These are phyloP conservation scores for Recurvomyces mirabilis DNA, from an alignment of 495 filamentous ascomycete species.

Conservation along the genomic window DNA sequence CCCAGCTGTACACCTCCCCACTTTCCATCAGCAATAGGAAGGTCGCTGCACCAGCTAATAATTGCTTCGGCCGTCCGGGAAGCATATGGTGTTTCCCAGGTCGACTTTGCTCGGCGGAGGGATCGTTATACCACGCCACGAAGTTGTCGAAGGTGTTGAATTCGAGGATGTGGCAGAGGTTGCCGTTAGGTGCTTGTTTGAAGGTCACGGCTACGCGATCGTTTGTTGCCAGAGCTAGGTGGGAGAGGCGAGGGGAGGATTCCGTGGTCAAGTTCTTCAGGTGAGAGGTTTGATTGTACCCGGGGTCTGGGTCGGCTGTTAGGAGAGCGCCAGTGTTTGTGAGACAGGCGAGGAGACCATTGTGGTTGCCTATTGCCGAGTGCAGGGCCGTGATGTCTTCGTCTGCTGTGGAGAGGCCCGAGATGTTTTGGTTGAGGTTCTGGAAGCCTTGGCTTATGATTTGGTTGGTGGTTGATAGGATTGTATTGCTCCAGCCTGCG, in stretches of 20 bases:
- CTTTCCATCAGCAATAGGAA: constrained; percentile 41
- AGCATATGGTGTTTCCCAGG: constrained; percentile 12
- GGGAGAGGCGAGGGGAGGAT: not conserved
- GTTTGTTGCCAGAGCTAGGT: constrained; percentile 11
- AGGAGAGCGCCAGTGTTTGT: not conserved
- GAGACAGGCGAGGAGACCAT: constrained; percentile 9
- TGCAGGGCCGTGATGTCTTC: not conserved
- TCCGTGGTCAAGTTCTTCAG: not conserved
- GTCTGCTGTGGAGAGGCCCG: not conserved
- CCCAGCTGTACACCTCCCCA: constrained; percentile 49
- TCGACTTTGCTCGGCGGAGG: not conserved
- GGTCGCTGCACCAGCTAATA: constrained; percentile 40
- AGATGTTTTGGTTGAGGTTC: not conserved
- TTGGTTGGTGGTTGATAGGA: not conserved
- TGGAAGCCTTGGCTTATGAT: constrained; percentile 8
- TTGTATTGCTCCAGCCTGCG: constrained; percentile 16
- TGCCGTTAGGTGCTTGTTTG: constrained; percentile 2
- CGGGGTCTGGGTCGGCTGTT: not conserved
- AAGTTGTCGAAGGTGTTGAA: constrained; percentile 7
- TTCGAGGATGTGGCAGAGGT: constrained; percentile 6
- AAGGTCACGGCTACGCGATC: constrained; percentile 13
- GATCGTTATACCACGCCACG: constrained; percentile 11
- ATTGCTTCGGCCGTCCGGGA: constrained; percentile 26
- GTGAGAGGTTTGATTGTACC: not conserved
- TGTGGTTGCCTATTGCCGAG: constrained; percentile 8